These are phyloP conservation scores for Curvularia lunata DNA, from an alignment of 2,329 filamentous ascomycete genomes.

Conservation along the genomic window DNA sequence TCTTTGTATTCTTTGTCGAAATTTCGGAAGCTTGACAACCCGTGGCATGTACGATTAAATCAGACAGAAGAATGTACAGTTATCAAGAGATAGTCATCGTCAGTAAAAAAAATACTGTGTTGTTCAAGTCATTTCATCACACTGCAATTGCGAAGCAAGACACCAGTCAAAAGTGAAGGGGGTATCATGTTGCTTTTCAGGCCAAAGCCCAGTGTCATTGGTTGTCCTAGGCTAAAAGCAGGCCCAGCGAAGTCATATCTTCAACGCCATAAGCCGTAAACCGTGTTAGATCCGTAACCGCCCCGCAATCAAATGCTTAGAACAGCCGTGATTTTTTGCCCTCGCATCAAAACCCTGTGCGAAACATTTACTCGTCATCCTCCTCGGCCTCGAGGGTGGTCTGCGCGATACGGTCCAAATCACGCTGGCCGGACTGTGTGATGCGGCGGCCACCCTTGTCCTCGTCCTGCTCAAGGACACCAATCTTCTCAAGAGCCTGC, in stretches of 20 bases:
- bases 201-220: constrained; percentile 44
- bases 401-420: constrained; percentile 80
- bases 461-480: constrained; percentile 96
- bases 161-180: constrained; percentile 7
- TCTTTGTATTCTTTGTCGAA: not conserved
- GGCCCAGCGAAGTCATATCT: constrained; percentile 37
- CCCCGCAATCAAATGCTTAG: constrained; percentile 34
- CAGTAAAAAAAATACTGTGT: not conserved
- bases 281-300: constrained; percentile 37
- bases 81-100: too few species aligned
- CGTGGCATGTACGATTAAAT: not conserved
- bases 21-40: not conserved
- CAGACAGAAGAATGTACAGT: not conserved
- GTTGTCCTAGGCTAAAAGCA: constrained; percentile 41
- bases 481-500: constrained; percentile 99
- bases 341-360: not conserved
- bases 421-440: constrained; percentile 96
- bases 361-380: constrained; percentile 48
- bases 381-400: constrained; percentile 59
- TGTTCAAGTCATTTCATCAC: not conserved
- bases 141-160: not conserved
- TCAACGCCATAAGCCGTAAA: constrained; percentile 49
- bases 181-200: constrained; percentile 44
- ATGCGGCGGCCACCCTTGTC: constrained; percentile 98
- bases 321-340: constrained; percentile 27